Percentiles rank a stretch among this genome's conserved stretches.
Conservation (phyloP, 805 yeast genomes). For the Pichia heedii region DNA sequence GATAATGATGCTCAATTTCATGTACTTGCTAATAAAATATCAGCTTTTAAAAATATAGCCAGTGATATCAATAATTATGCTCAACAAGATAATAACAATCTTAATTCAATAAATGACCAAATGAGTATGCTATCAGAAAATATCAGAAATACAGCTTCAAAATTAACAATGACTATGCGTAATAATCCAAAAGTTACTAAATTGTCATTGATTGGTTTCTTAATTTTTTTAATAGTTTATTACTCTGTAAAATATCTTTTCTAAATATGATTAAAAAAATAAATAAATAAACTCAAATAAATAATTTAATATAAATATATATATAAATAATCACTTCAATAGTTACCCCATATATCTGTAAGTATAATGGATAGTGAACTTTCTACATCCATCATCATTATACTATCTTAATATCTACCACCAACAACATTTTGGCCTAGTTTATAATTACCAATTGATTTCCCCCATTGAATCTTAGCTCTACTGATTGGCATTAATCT, state of each 20-base stretch:
- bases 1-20: constrained; percentile 59
- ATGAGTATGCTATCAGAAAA: constrained; percentile 39
- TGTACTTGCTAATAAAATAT: constrained; percentile 54
- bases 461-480: constrained; percentile 91
- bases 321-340: no score
- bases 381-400: no score
- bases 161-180: constrained; percentile 46
- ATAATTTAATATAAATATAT: neutral
- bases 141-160: constrained; percentile 42
- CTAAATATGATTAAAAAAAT: constrained; percentile 3
- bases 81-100: constrained; percentile 35
- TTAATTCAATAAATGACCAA: constrained; percentile 39
- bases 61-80: constrained; percentile 62
- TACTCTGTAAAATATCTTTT: constrained; percentile 40
- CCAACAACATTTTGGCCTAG: constrained; percentile 72
- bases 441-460: constrained; percentile 80
- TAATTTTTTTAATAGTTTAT: constrained; percentile 48
- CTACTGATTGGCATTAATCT: constrained; percentile 89
- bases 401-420: constrained; percentile 28
- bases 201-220: constrained; percentile 49
- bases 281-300: no score
- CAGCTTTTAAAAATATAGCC: constrained; percentile 56
- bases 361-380: no score
- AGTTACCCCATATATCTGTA: no score
- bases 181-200: constrained; percentile 53